These are phyloP conservation scores for Alternaria metachromatica DNA, from an alignment of 2,329 filamentous ascomycete genomes.

Conservation along the genomic window DNA sequence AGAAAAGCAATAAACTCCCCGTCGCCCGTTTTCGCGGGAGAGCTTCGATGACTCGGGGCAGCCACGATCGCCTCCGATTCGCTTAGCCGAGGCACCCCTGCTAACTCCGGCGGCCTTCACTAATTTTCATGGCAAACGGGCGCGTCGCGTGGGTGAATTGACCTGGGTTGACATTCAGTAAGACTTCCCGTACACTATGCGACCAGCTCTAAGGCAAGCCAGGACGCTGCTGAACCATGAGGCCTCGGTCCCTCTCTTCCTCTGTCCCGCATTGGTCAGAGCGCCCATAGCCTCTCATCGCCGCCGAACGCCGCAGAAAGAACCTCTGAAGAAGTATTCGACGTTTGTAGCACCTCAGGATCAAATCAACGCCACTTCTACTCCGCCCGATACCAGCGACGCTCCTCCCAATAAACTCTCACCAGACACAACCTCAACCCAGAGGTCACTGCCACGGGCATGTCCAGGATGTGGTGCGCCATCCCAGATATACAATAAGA, in stretches of 20 bases:
- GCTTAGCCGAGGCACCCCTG: constrained; percentile 17
- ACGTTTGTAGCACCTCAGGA: constrained; percentile 27
- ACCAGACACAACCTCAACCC: constrained; percentile 2
- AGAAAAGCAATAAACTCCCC: constrained; percentile 31
- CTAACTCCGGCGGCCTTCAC: constrained; percentile 17
- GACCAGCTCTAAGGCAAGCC: constrained; percentile 38
- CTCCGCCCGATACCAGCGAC: constrained; percentile 11
- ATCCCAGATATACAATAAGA: constrained; percentile 61
- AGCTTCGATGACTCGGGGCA: constrained; percentile 19
- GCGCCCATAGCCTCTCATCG: constrained; percentile 13
- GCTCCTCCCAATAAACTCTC: not conserved
- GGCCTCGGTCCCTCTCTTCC: constrained; percentile 39
- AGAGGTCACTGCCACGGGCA: constrained; percentile 54
- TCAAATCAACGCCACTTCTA: constrained; percentile 15
- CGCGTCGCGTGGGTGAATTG: constrained; percentile 14
- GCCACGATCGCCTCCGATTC: constrained; percentile 22
- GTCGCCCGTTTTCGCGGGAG: constrained; percentile 21
- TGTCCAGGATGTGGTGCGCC: constrained; percentile 71
- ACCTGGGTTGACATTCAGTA: not conserved
- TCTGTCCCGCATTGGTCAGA: constrained; percentile 44
- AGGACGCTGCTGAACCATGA: constrained; percentile 35
- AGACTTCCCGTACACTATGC: constrained; percentile 33
- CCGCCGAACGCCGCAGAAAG: constrained; percentile 8
- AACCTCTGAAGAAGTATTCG: constrained; percentile 30
- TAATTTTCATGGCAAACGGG: constrained; percentile 27